Conservation (phyloP, 1,284 basidiomycete genomes). For the Melampsora larici-populina region DNA sequence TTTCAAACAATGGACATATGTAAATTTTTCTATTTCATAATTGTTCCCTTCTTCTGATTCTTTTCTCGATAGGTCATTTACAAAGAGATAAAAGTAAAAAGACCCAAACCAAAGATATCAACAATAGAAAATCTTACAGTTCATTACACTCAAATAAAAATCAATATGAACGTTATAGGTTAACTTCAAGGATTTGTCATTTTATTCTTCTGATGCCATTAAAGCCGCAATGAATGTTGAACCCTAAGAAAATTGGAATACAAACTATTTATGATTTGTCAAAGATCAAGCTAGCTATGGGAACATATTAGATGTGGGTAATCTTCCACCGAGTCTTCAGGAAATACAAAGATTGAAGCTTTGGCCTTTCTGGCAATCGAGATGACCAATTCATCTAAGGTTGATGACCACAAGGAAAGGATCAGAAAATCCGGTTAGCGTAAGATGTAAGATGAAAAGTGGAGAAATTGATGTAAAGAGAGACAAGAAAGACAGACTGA, state of each 20-base stretch:
- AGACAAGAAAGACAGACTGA: neutral
- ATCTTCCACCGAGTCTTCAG: slow-evolving; percentile 65
- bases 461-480: neutral
- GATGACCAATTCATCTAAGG: slow-evolving; percentile 81
- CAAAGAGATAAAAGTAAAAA: too few species aligned
- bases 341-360: slow-evolving; percentile 92
- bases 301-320: slow-evolving; percentile 24
- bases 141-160: too few species aligned
- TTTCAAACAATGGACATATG: too few species aligned
- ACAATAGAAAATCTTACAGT: too few species aligned
- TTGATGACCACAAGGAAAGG: neutral
- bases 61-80: too few species aligned
- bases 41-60: too few species aligned
- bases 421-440: neutral
- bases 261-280: neutral
- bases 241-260: neutral
- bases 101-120: too few species aligned
- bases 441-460: neutral
- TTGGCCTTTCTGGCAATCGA: slow-evolving; percentile 97
- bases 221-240: slow-evolving; percentile 41
- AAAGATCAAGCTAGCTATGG: too few species aligned
- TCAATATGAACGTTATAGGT: too few species aligned
- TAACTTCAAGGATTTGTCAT: too few species aligned
- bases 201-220: slow-evolving; percentile 34
- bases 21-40: too few species aligned